These are phyloP conservation scores for Lasiodiplodia theobromae DNA, from an alignment of 2,329 filamentous ascomycete species.

Conservation along the genomic window DNA sequence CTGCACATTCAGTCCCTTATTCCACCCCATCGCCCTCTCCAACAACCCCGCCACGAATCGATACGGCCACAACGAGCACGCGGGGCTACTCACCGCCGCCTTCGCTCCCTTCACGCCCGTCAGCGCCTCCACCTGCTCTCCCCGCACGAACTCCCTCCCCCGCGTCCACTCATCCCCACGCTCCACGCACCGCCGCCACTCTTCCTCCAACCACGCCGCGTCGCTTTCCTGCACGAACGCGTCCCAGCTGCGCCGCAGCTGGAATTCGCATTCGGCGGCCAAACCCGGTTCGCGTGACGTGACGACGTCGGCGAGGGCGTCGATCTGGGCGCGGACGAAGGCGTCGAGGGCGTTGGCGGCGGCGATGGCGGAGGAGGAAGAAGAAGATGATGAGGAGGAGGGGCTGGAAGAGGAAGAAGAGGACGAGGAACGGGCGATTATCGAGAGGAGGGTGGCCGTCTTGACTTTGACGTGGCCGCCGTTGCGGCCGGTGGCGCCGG, in stretches of 20 bases:
- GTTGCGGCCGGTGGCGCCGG: conserved; percentile 62
- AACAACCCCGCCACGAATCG: conserved; percentile 3
- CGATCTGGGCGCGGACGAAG: conserved; percentile 30
- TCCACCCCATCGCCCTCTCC: neutral
- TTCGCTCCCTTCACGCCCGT: neutral
- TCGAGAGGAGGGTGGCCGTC: conserved; percentile 47
- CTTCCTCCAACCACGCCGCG: neutral
- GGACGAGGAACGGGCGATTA: neutral
- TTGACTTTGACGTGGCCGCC: conserved; percentile 58
- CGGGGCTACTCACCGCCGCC: neutral
- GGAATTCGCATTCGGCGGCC: conserved; percentile 37
- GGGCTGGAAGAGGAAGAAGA: too few species aligned
- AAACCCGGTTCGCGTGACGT: conserved; percentile 30
- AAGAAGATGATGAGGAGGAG: too few species aligned
- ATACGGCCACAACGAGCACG: conserved; percentile 13
- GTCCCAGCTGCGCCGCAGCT: conserved; percentile 34
- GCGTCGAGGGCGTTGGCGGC: conserved; percentile 30
- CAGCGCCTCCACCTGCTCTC: neutral
- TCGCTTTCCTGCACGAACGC: neutral
- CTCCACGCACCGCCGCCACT: conserved; percentile 4
- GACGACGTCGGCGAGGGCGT: conserved; percentile 33
- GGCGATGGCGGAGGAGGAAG: neutral
- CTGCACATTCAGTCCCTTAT: conserved; percentile 10
- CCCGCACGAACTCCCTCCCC: neutral
- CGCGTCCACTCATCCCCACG: conserved; percentile 34